Evolutionary conservation across 2,329 filamentous ascomycete genomes (phyloP), one percentile per base, ranked within the genome.

Genomic region (Botrytis cinerea): DNA sequence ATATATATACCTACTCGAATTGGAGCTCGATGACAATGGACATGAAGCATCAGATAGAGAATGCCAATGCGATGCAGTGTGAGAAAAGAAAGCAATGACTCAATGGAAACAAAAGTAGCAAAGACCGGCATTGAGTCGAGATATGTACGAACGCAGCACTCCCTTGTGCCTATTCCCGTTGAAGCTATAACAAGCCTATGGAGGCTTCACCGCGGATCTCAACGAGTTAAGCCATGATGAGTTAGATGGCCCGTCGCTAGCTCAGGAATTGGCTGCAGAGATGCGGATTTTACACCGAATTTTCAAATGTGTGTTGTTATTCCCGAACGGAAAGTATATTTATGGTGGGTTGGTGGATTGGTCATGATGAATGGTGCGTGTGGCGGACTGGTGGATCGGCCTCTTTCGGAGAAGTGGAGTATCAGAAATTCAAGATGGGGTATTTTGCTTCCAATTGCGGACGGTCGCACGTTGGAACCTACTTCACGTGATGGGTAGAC

Each of bases 161-260:
- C 57, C 40, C 22, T 48, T 32, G n/a, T 35, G 40, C 25, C 38
- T 10, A 20, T 25, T 61, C 32, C 70, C 28, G 28, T 40, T 25
- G 18, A 59, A 45, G 38, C 48, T n/a, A 59, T 32, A 68, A 48
- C 51, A n/a, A 18, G 45, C 46, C 60, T 2, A n/a, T 25, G 28
- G 35, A 57, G 35, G 28, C 9, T 60, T 57, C 60, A 68, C 38
- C 16, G 62, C 38, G 68, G 62, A 68, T 72, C 62, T n/a, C 16
- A 45, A 28, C n/a, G 28, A 35, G 10, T 69, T 69, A 61, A 35
- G 63, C 71, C 62, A 48, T 60, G 71, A 72, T 25, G 22, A 72
- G 51, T 68, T 68, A 72, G 71, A 59, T 69, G 28, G 25, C 48
- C 71, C 46, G 10, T 28, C 20, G 40, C 16, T 35, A 28, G 32